Percentiles rank a stretch among this genome's conserved stretches.
These are phyloP conservation scores for Pleurotus eryngii DNA, from an alignment of 768 basidiomycete species.

Conservation along the genomic window DNA sequence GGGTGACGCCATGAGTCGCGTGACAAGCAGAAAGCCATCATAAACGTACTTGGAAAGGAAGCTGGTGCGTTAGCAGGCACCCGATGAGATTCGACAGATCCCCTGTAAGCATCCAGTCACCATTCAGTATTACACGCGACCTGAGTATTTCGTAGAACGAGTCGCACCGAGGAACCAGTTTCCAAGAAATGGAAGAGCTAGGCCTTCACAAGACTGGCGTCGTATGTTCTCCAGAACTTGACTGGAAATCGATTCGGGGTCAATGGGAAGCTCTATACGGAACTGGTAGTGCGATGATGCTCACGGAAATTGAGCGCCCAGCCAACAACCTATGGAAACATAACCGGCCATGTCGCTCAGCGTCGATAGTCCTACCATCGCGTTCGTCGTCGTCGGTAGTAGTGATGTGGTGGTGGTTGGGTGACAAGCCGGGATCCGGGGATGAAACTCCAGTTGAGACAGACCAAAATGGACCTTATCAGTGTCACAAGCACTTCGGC, in stretches of 20 bases:
- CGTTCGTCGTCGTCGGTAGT: slow-evolving; percentile 29
- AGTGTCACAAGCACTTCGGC: not conserved
- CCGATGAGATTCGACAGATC: slow-evolving; percentile 92
- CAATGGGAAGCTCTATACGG: not conserved
- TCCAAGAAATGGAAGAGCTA: slow-evolving; percentile 88
- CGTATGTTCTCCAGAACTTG: slow-evolving; percentile 81
- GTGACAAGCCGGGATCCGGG: slow-evolving; percentile 1
- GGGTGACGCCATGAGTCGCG: slow-evolving; percentile 11
- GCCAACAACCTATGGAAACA: slow-evolving; percentile 73
- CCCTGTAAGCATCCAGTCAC: slow-evolving; percentile 41
- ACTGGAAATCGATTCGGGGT: slow-evolving; percentile 32
- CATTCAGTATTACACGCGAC: no score
- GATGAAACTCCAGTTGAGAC: not conserved
- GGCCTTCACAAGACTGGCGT: slow-evolving; percentile 79
- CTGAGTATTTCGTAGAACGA: not conserved
- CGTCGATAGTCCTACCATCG: slow-evolving; percentile 14
- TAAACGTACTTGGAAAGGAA: slow-evolving; percentile 84
- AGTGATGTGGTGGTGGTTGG: not conserved
- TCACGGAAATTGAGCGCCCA: slow-evolving; percentile 87
- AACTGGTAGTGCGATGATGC: slow-evolving; percentile 24
- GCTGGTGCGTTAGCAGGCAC: slow-evolving; percentile 86
- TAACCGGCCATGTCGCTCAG: slow-evolving; percentile 70
- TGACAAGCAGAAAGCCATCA: not conserved
- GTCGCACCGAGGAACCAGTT: slow-evolving; percentile 88
- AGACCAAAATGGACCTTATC: not conserved